Percentiles rank a stretch among this genome's conserved stretches.
These are phyloP conservation scores for Zalaria sp. DNA, from an alignment of 2,329 filamentous ascomycete genomes.

Conservation along the genomic window DNA sequence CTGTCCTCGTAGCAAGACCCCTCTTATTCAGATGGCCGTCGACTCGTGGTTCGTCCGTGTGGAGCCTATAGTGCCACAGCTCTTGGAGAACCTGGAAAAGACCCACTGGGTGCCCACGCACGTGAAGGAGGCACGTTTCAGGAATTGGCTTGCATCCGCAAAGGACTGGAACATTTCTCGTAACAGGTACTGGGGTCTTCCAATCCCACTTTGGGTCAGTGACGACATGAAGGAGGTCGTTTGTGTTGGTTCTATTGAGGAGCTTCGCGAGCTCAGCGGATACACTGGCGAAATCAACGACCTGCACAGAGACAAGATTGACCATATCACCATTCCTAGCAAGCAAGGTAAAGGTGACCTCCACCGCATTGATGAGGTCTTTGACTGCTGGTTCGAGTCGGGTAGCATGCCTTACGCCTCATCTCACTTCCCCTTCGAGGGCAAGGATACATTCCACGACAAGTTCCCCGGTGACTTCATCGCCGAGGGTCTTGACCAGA, in stretches of 20 bases:
- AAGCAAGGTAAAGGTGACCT: constrained; percentile 75
- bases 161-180: constrained; percentile 92
- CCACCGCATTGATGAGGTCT: constrained; percentile 72
- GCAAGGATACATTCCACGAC: constrained; percentile 48
- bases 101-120: constrained; percentile 86
- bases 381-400: constrained; percentile 96
- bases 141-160: constrained; percentile 81
- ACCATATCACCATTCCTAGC: constrained; percentile 87
- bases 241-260: constrained; percentile 71
- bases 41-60: constrained; percentile 94
- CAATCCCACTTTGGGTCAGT: constrained; percentile 82
- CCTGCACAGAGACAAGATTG: constrained; percentile 83
- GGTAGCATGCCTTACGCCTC: constrained; percentile 91
- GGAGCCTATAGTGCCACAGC: constrained; percentile 65
- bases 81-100: constrained; percentile 79
- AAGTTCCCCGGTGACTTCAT: constrained; percentile 90
- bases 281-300: constrained; percentile 71
- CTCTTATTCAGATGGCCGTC: constrained; percentile 81
- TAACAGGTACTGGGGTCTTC: constrained; percentile 92
- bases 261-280: constrained; percentile 77
- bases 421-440: constrained; percentile 83
- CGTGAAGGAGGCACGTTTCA: constrained; percentile 84
- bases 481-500: constrained; percentile 85
- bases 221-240: constrained; percentile 78
- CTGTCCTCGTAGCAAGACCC: constrained; percentile 90